Conservation (phyloP, 768 basidiomycete species). For the Mycena pura region DNA sequence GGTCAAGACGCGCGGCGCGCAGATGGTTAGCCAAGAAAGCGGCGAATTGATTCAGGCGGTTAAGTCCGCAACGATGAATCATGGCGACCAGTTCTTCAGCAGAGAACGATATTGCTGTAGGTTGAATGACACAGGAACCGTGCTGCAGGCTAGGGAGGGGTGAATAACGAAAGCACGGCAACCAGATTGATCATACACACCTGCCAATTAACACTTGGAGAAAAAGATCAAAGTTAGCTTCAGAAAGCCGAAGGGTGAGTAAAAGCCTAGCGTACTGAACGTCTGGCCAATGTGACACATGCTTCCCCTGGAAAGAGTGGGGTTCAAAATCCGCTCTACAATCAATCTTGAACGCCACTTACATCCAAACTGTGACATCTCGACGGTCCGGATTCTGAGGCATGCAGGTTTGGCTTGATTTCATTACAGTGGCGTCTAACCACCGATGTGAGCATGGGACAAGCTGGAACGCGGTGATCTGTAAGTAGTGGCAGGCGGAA, state of each 20-base stretch:
- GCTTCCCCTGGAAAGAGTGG: conserved; percentile 50
- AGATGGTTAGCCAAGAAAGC: conserved; percentile 59
- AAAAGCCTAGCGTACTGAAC: conserved; percentile 49
- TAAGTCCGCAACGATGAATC: conserved; percentile 58
- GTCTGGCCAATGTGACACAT: conserved; percentile 67
- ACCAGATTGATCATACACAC: conserved; percentile 23
- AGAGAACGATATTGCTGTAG: conserved; percentile 59
- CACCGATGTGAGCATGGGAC: conserved; percentile 64
- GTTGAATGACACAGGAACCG: conserved; percentile 64
- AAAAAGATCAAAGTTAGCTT: conserved; percentile 26
- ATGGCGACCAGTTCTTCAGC: conserved; percentile 60
- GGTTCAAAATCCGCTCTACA: conserved; percentile 29
- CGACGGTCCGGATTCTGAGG: conserved; percentile 50
- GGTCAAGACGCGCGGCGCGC: conserved; percentile 50
- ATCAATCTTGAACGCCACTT: conserved; percentile 39
- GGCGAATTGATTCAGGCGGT: conserved; percentile 63
- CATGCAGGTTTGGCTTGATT: conserved; percentile 50
- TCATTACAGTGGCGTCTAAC: conserved; percentile 54
- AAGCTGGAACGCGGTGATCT: conserved; percentile 35
- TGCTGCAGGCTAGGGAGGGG: conserved; percentile 59
- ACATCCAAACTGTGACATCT: conserved; percentile 70
- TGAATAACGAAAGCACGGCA: conserved; percentile 26
- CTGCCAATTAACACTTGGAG: conserved; percentile 20
- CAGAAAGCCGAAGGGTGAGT: conserved; percentile 25
- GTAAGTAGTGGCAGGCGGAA: neutral